Percentiles rank a stretch among this genome's conserved stretches.
These are phyloP conservation scores for Dichomitus squalens DNA, from an alignment of 1,284 basidiomycete species.

Conservation along the genomic window DNA sequence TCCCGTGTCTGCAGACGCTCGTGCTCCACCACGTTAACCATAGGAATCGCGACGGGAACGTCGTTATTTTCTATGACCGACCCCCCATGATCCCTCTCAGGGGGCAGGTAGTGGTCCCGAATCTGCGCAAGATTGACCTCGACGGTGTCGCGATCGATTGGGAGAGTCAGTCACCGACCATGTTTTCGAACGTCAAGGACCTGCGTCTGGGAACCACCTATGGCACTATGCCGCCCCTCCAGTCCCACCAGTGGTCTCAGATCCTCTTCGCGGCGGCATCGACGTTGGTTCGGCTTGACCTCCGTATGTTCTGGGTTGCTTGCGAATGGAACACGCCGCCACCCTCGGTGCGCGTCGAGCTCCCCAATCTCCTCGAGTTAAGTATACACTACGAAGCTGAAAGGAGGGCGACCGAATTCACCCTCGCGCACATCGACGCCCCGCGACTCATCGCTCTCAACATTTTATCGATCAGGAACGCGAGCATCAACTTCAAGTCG, in stretches of 20 bases:
- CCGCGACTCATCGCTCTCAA: background rate
- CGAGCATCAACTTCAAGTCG: conserved; percentile 39
- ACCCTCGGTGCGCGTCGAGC: conserved; percentile 38
- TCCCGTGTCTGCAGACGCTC: background rate
- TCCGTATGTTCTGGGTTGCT: conserved; percentile 47
- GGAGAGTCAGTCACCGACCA: conserved; percentile 26
- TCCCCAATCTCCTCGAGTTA: conserved; percentile 51
- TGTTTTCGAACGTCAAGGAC: background rate
- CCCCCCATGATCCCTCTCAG: conserved; percentile 1
- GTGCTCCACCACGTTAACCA: background rate
- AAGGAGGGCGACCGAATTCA: conserved; percentile 4
- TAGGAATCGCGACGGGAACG: background rate
- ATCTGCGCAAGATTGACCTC: conserved; percentile 49
- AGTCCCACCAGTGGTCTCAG: conserved; percentile 47
- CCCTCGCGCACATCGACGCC: conserved; percentile 54
- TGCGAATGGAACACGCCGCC: background rate
- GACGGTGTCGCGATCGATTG: conserved; percentile 63
- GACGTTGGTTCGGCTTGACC: conserved; percentile 31
- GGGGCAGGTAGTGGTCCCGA: conserved; percentile 20
- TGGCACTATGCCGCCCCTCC: conserved; percentile 49
- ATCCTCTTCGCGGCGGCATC: conserved; percentile 45
- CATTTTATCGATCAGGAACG: background rate
- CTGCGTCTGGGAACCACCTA: conserved; percentile 38
- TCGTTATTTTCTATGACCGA: background rate
- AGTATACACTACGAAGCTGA: background rate